Percentiles rank a stretch among this genome's conserved stretches.
phyloP scores from a whole-genome alignment of 768 basidiomycete genomes.

The Strobilomyces dryophilus region DNA sequence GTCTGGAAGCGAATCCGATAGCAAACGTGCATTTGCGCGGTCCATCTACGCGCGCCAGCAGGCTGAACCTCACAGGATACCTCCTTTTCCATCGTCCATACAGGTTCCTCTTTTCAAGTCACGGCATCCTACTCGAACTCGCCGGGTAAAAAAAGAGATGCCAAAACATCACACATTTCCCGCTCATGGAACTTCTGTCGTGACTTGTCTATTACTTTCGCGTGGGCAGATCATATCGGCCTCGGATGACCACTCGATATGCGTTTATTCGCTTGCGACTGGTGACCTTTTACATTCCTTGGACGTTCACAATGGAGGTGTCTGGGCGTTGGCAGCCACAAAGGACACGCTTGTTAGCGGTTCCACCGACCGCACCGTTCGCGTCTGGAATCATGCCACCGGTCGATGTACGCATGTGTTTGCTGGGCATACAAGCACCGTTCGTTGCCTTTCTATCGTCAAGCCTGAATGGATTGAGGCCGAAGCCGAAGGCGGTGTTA shows the following conservation, averaged over 20 bases:
- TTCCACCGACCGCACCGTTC: conserved; percentile 88
- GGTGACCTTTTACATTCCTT: conserved; percentile 73
- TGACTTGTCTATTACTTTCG: conserved; percentile 95
- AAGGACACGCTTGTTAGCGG: conserved; percentile 88
- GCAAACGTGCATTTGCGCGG: conserved; percentile 75
- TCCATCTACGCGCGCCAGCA: conserved; percentile 62
- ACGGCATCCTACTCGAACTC: conserved; percentile 71
- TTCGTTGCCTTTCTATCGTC: conserved; percentile 92
- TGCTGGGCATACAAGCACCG: conserved; percentile 94
- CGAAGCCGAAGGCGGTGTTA: conserved; percentile 56
- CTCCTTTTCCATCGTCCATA: conserved; percentile 72
- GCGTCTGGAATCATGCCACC: conserved; percentile 82
- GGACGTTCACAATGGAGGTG: conserved; percentile 91
- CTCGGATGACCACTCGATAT: conserved; percentile 95
- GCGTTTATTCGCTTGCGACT: conserved; percentile 85
- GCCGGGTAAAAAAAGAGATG: conserved; percentile 71
- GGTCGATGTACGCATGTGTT: conserved; percentile 90
- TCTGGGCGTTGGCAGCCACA: conserved; percentile 92
- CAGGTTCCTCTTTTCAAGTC: conserved; percentile 93
- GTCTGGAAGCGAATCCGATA: conserved; percentile 85
- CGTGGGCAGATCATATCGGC: conserved; percentile 93
- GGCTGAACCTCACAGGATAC: conserved; percentile 34
- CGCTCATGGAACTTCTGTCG: conserved; percentile 85
- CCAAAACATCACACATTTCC: conserved; percentile 80
- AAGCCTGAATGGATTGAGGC: conserved; percentile 86